Evolutionary conservation across 2,329 filamentous ascomycete genomes (phyloP).

Genomic region (Aureobasidium melanogenum): DNA sequence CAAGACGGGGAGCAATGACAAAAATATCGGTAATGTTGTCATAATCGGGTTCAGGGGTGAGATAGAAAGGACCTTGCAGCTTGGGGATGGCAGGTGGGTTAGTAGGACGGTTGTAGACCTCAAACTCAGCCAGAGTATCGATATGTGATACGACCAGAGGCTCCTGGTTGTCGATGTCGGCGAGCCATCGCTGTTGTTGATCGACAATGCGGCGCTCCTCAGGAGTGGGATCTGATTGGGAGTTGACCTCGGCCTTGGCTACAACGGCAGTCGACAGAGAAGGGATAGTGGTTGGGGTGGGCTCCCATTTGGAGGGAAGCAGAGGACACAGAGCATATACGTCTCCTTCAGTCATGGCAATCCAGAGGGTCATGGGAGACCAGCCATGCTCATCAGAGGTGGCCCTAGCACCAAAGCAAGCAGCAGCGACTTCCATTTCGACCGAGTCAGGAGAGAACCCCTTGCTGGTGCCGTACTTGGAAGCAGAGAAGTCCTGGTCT

Average conservation of each 20-base stretch:
- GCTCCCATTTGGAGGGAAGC: constrained; percentile 77
- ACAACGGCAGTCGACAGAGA: constrained; percentile 77
- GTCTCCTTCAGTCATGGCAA: constrained; percentile 90
- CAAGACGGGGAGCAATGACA: constrained; percentile 45
- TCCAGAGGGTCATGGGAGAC: constrained; percentile 93
- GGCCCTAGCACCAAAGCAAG: constrained; percentile 65
- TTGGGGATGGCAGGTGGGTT: constrained; percentile 48
- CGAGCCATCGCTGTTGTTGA: constrained; percentile 53
- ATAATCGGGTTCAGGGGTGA: constrained; percentile 42
- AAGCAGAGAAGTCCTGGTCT: constrained; percentile 76
- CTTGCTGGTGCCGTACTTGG: constrained; percentile 62
- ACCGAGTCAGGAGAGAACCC: constrained; percentile 82
- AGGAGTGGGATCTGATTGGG: constrained; percentile 33
- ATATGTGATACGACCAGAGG: constrained; percentile 32
- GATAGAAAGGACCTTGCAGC: constrained; percentile 53
- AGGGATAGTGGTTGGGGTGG: constrained; percentile 61
- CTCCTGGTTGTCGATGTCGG: constrained; percentile 47
- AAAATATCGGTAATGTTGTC: constrained; percentile 53
- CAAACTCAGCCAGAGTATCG: constrained; percentile 34
- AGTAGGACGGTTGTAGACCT: constrained; percentile 48
- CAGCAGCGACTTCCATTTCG: constrained; percentile 89
- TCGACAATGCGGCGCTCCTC: constrained; percentile 36
- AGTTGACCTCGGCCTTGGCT: constrained; percentile 50
- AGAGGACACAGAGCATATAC: constrained; percentile 90
- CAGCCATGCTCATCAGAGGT: constrained; percentile 57